Base-by-base conservation (phyloP, 495 filamentous ascomycete genomes). In the Penicillium manginii region DNA sequence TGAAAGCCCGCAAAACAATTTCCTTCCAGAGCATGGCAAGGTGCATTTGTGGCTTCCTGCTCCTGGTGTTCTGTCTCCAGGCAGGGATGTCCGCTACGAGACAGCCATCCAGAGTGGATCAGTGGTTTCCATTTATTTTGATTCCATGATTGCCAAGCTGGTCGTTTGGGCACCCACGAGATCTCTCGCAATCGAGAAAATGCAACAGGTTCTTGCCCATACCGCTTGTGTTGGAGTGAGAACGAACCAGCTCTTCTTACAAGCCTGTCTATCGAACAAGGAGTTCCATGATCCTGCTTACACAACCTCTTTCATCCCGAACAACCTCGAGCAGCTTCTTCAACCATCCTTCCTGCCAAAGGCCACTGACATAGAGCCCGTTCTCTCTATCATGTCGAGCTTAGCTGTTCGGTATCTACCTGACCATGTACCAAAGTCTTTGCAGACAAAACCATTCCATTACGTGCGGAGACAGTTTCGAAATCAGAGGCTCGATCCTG, bases 71-170 rank as follows among this genome's bases (percentile, higher is more conserved):
- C 89, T 91, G 0, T 67, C 72, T 12, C 74, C 1, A 2, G 78
- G 79, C 6, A 78, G 86, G 11, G 86, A 85, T 56, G 80, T 96
- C 35, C 84, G 92, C 14, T 88, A 96, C 59, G 92, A 97, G 63
- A 87, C 91, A 8, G 92, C 91, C 0, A 93, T 96, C 64, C 78
- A 88, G 12, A 77, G 87, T 52, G 92, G 92, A 21, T 90, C 94
- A 60, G 85, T 88, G 53, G 83, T 97, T 0, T 92, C 91, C 0
- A 88, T 91, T 23, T 84, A 91, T 43, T 97, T 96, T 69, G 92
- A 97, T 66, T 90, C 92, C 2, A 96, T 97, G 92, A 93, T 97
- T 57, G 89, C 92, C 33, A 97, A 97, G 73, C 82, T 97, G 50
- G 93, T 97, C 47, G 91, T 96, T 10, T 83, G 83, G 47, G 92